Evolutionary conservation across 2,329 filamentous ascomycete genomes (phyloP), one percentile per base, ranked within the genome.

Genomic region (Cercospora canescens): DNA sequence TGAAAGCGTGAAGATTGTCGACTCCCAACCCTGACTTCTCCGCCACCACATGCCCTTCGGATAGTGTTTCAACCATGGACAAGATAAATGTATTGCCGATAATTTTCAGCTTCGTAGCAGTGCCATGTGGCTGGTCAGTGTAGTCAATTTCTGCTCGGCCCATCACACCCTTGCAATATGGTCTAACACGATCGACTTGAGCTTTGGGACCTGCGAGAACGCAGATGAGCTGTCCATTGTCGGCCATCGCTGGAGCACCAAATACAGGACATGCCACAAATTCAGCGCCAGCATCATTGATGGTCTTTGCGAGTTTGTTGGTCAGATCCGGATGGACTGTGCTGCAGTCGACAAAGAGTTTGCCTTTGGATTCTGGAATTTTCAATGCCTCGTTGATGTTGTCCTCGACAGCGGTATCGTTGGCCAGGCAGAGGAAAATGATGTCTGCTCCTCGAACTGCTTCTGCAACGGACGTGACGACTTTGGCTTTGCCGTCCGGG

Each of bases 21-120:
- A 84, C 84, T 2, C 92, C 92, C 2, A 97, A 81, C 0, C 93
- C 93, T 0, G 86, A 85, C 79, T 94, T 94, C 78, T 97, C 93
- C 5, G 92, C 92, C 6, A 93, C 80, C 1, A 90, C 87, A 75
- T 94, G 86, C 6, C 89, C 91, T 80, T 96, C 92, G 1, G 91
- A 88, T 4, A 97, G 81, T 60, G 91, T 86, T 75, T 93, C 90
- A 26, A 94, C 86, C 86, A 94, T 94, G 80, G 91, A 91, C 45
- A 96, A 77, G 72, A 97, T 85, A 76, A 97, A 94, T 0, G 91
- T 92, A 79, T 97, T 97, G 64, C 94, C 93, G 9, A 96, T 85
- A 21, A 97, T 83, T 80, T 97, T 95, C 56, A 96, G 82, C 54
- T 88, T 85, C 1, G 88, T 86, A 4, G 93, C 89, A 61, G 88